Percentiles rank a stretch among this genome's conserved stretches.
Conservation (phyloP, 2,329 filamentous ascomycete genomes). For the Botrytis porri region DNA sequence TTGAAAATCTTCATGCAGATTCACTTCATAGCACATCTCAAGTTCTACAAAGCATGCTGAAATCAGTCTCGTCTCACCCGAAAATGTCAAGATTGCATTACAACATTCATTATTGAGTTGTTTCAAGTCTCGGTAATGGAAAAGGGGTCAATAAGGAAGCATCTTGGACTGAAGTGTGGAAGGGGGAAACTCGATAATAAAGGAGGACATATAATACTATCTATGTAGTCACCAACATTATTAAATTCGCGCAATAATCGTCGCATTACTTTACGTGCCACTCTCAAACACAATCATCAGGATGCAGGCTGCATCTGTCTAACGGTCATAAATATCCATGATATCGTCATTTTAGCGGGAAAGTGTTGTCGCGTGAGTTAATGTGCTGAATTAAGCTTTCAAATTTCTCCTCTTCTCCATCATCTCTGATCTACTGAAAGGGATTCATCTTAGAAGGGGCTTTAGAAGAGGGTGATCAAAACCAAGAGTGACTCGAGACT, state of each 20-base stretch:
- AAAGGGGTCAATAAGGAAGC: neutral
- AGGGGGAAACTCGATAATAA: neutral
- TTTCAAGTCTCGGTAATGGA: neutral
- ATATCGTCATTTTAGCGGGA: neutral
- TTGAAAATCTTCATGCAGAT: neutral
- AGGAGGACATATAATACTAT: neutral
- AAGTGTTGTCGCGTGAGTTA: constrained; percentile 12
- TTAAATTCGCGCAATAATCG: constrained; percentile 4
- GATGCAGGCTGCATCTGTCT: neutral
- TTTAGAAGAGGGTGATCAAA: constrained; percentile 63
- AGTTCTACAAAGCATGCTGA: neutral
- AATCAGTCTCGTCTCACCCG: neutral
- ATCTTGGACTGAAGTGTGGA: no score
- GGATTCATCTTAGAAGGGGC: neutral
- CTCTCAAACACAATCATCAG: neutral
- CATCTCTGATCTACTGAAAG: neutral
- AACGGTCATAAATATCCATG: neutral
- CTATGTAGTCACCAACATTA: neutral
- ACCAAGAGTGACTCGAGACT: constrained; percentile 81
- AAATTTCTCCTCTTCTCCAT: neutral
- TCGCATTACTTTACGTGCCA: neutral
- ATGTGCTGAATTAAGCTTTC: constrained; percentile 2
- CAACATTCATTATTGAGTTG: neutral
- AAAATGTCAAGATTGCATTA: neutral
- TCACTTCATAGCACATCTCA: neutral